phyloP scores from a whole-genome alignment of 805 yeast species.

The Monosporozyma yasuniensis region DNA sequence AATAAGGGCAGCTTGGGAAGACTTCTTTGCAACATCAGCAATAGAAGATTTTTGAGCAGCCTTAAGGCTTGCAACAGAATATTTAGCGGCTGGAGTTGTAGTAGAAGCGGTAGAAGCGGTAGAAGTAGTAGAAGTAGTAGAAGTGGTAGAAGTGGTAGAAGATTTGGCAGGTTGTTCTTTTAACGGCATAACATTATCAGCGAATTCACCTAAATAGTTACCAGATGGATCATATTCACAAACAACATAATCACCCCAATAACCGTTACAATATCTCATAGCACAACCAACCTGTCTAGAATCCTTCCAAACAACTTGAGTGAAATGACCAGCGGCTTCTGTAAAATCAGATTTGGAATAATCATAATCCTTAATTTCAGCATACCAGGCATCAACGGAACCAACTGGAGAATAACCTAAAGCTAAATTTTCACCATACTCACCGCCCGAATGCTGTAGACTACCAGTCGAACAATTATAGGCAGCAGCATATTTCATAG shows the following conservation, averaged over 20 bases:
- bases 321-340: slow-evolving; percentile 53
- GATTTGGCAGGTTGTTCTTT: neutral
- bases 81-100: no score
- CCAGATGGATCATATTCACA: slow-evolving; percentile 76
- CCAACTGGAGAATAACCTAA: slow-evolving; percentile 41
- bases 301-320: slow-evolving; percentile 67
- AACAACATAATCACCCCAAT: slow-evolving; percentile 53
- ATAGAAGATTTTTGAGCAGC: no score
- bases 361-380: slow-evolving; percentile 49
- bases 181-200: slow-evolving; percentile 24
- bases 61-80: no score
- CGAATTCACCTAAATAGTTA: slow-evolving; percentile 50
- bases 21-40: no score
- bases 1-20: no score
- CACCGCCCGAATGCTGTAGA: slow-evolving; percentile 46
- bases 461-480: slow-evolving; percentile 45
- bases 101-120: neutral
- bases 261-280: slow-evolving; percentile 45
- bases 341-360: slow-evolving; percentile 41
- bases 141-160: neutral
- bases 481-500: slow-evolving; percentile 40
- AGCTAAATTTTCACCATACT: slow-evolving; percentile 71
- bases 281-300: slow-evolving; percentile 63
- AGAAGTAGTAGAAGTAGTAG: neutral
- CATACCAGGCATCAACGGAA: slow-evolving; percentile 66